Evolutionary conservation across 768 basidiomycete species (phyloP).

Genomic region (Suillus clintonianus): DNA sequence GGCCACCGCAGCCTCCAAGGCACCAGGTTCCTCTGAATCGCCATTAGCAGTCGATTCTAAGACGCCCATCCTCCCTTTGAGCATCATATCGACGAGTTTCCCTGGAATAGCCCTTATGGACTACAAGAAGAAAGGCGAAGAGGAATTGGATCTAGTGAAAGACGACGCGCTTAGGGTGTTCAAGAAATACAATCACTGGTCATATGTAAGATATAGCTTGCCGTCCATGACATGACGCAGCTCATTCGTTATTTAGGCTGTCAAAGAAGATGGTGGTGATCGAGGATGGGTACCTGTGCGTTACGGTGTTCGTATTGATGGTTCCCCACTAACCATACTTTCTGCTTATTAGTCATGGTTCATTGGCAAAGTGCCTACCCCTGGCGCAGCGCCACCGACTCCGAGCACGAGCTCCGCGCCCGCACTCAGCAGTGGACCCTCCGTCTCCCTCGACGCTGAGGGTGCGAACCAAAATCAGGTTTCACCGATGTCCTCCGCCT

Average conservation of each 20-base stretch:
- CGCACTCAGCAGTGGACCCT: slow-evolving; percentile 28
- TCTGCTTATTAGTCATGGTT: slow-evolving; percentile 74
- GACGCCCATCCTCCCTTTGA: slow-evolving; percentile 84
- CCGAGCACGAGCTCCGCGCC: slow-evolving; percentile 49
- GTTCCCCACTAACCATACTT: background rate
- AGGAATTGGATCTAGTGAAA: slow-evolving; percentile 87
- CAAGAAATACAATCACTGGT: slow-evolving; percentile 98
- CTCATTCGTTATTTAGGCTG: slow-evolving; percentile 56
- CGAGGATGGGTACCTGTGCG: slow-evolving; percentile 94
- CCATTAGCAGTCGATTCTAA: slow-evolving; percentile 41
- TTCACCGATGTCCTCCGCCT: slow-evolving; percentile 85
- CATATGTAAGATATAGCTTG: slow-evolving; percentile 60
- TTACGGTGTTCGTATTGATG: slow-evolving; percentile 14
- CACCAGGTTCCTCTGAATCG: slow-evolving; percentile 41
- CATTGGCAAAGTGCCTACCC: slow-evolving; percentile 77
- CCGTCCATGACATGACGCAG: slow-evolving; percentile 9
- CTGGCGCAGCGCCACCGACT: slow-evolving; percentile 45
- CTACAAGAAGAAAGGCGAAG: slow-evolving; percentile 90
- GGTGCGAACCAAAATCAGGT: slow-evolving; percentile 48
- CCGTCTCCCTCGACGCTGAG: slow-evolving; percentile 35
- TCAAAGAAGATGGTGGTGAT: slow-evolving; percentile 91
- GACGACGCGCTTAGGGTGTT: slow-evolving; percentile 91
- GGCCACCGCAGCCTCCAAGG: slow-evolving; percentile 64
- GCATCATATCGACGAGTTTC: slow-evolving; percentile 97
- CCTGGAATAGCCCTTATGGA: slow-evolving; percentile 97